These are phyloP conservation scores for Rhodotorula taiwanensis DNA, from an alignment of 768 basidiomycete species.

Conservation along the genomic window DNA sequence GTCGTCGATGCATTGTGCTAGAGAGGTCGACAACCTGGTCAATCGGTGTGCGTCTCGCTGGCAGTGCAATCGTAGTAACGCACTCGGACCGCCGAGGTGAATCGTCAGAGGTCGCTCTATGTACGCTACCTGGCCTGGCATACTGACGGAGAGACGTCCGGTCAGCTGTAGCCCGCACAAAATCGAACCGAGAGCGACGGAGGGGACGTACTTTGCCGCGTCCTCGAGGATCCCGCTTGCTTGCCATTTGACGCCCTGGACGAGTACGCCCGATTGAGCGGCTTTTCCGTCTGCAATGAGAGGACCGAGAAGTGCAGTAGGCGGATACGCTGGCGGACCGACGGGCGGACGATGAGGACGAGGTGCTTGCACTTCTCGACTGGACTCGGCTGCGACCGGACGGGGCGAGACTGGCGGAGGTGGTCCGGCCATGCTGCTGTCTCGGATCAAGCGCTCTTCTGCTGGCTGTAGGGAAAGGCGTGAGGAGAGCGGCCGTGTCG, in stretches of 20 bases:
- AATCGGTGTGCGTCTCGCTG: too few species aligned
- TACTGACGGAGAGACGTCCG: not conserved
- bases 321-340: constrained; percentile 16
- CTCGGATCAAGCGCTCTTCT: not conserved
- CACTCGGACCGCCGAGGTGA: constrained; percentile 13
- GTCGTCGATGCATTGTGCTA: constrained; percentile 1
- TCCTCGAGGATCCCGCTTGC: constrained; percentile 16
- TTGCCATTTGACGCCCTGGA: constrained; percentile 24
- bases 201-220: constrained; percentile 19
- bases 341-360: not conserved
- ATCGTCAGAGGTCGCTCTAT: constrained; percentile 14
- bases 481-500: too few species aligned
- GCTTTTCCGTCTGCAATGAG: constrained; percentile 9
- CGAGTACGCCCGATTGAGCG: constrained; percentile 1
- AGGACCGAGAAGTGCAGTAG: not conserved
- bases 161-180: not conserved
- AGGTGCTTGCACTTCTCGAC: too few species aligned
- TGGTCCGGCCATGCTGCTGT: not conserved
- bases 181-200: not conserved
- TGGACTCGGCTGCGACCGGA: not conserved
- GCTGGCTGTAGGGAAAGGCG: too few species aligned
- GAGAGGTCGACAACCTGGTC: too few species aligned
- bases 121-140: constrained; percentile 1
- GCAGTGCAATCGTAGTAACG: not conserved
- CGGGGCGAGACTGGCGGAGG: constrained; percentile 14